Evolutionary conservation across 768 basidiomycete species (phyloP), one percentile per base, ranked within the genome.

Genomic region (Lyophyllum atratum): DNA sequence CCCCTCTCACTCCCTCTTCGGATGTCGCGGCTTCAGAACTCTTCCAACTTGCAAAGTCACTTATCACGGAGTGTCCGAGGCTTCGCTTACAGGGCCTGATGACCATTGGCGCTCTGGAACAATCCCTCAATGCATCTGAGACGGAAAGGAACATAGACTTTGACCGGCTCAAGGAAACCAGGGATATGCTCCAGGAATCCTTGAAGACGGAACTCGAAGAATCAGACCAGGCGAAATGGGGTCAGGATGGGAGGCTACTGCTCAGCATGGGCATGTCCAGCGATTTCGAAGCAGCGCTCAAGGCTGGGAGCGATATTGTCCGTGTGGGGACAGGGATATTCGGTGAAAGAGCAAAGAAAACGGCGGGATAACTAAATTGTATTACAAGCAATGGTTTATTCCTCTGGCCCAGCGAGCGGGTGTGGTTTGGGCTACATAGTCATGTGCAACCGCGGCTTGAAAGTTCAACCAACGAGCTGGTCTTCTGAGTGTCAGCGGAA

Each of bases 251-350:
- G 14, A 70, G 68, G 58, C 68, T 93, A 51, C 25, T 87, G 64
- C 66, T 93, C 69, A 93, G 92, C 56, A 98, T 97, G 95, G 96
- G 96, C 7, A 98, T 98, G 96, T 95, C 93, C 49, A 89, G 87
- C 59, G 96, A 98, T 66, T 98, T 94, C 66, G 92, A 89, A 68
- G 84, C 86, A 26, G 97, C 96, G 4, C 72, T 98, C 48, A 81
- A 77, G 68, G 85, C 86, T 12, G 96, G 95, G 1, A 90, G 92
- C 64, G 87, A 92, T 65, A 84, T 93, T 45, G 95, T 98, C 0
- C 74, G 97, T 46, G 94, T 98, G 5, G 96, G 96, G 2, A 93
- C 92, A 3, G 85, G 87, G 17, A 94, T 98, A 42, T 96, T 96
- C 67, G 95, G 95, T 0, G 73, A 80, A 53, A 76, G 95, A 57